Conservation (phyloP, 2,329 filamentous ascomycete genomes). For the Tolypocladium sp. region DNA sequence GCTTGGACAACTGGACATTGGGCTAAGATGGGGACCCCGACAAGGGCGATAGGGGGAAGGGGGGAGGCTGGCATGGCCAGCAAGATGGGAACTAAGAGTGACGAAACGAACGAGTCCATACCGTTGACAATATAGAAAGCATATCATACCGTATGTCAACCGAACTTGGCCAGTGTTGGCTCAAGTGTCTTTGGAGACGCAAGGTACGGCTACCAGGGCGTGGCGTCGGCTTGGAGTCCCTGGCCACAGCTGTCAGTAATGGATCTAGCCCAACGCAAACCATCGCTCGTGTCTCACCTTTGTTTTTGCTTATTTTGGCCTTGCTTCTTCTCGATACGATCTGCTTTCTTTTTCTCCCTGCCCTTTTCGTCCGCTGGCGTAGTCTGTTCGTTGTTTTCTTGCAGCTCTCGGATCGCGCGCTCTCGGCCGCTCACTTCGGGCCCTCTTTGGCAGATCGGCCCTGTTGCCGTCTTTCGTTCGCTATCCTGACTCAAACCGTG, state of each 20-base stretch:
- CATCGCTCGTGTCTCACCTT: conserved; percentile 6
- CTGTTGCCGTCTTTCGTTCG: not conserved
- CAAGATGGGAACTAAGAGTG: not conserved
- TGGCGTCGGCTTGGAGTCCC: not conserved
- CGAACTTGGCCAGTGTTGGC: not conserved
- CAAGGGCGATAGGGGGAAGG: not conserved
- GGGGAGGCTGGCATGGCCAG: not conserved
- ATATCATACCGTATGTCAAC: not conserved
- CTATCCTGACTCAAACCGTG: not conserved
- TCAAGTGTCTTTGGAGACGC: not conserved
- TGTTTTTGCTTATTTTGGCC: not conserved
- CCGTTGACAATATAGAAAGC: not conserved
- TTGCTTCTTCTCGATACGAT: not conserved
- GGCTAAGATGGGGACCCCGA: not conserved
- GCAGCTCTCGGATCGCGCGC: not conserved
- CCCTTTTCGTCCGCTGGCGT: not conserved
- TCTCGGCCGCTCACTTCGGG: not conserved
- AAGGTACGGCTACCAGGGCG: not conserved
- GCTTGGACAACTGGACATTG: not conserved
- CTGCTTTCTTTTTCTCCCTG: not conserved
- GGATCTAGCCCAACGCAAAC: conserved; percentile 2
- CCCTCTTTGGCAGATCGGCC: not conserved
- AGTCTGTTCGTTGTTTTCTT: not conserved
- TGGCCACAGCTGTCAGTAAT: conserved; percentile 3
- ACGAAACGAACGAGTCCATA: not conserved